phyloP scores from a whole-genome alignment of 2,329 filamentous ascomycete species.

The Fusarium poae region DNA sequence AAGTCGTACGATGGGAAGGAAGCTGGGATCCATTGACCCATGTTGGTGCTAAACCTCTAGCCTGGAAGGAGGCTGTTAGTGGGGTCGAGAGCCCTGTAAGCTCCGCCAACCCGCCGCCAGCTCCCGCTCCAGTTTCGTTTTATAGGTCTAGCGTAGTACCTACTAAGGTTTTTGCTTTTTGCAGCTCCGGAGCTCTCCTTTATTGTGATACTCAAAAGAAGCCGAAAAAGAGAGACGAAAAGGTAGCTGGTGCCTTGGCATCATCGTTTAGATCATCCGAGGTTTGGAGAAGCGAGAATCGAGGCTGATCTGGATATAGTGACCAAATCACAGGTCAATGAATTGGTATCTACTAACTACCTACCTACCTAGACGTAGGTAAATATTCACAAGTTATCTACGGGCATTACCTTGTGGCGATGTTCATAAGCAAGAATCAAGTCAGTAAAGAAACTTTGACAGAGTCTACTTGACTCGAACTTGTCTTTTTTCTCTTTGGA shows the following conservation, averaged over 20 bases:
- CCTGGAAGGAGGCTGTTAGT: conserved; percentile 18
- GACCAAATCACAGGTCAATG: conserved; percentile 2
- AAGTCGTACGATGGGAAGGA: conserved; percentile 7
- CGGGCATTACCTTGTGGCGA: conserved; percentile 1
- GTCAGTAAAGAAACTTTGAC: not conserved
- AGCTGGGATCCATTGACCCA: conserved; percentile 1
- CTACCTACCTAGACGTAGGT: not conserved
- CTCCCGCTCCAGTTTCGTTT: not conserved
- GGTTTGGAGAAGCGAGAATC: conserved; percentile 7
- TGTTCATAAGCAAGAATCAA: not conserved
- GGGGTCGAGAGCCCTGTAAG: conserved; percentile 16
- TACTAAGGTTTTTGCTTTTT: conserved; percentile 38
- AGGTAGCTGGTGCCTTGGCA: conserved; percentile 11
- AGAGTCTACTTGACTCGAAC: conserved; percentile 6
- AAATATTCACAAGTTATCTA: not conserved
- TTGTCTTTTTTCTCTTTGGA: not conserved
- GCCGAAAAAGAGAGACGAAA: not conserved
- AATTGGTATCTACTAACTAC: not conserved
- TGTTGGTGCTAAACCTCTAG: conserved; percentile 2
- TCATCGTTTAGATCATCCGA: conserved; percentile 6
- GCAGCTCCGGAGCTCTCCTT: conserved; percentile 28
- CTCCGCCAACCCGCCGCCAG: conserved; percentile 2
- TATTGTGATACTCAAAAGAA: conserved; percentile 9
- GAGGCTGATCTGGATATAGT: conserved; percentile 12
- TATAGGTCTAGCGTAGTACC: not conserved